These are phyloP conservation scores for Xylaria acuta DNA, from an alignment of 495 filamentous ascomycete species.

Conservation along the genomic window DNA sequence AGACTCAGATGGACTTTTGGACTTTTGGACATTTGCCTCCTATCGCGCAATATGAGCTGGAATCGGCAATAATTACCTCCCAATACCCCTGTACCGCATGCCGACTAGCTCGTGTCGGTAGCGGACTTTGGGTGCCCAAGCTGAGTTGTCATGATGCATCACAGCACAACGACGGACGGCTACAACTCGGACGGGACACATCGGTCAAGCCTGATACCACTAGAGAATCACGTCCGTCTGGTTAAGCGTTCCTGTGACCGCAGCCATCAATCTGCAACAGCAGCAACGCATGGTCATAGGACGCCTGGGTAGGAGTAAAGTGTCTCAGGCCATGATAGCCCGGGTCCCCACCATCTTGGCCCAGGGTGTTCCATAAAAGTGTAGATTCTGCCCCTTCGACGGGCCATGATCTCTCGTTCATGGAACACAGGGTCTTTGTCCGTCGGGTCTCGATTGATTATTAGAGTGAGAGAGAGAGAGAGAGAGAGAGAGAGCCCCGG, in stretches of 20 bases:
- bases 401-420: not conserved
- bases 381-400: not conserved
- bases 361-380: not conserved
- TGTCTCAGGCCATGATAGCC: not conserved
- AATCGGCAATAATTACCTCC: not conserved
- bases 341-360: not conserved
- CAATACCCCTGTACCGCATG: not conserved
- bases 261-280: slow-evolving; percentile 9
- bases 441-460: not conserved
- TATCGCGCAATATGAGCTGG: not conserved
- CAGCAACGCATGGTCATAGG: not conserved
- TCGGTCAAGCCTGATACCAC: slow-evolving; percentile 4
- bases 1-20: not conserved
- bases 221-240: not conserved
- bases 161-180: not conserved
- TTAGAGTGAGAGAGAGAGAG: not conserved
- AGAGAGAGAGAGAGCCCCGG: not conserved
- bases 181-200: not conserved
- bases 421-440: not conserved
- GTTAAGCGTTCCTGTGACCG: not conserved
- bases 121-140: not conserved
- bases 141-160: slow-evolving; percentile 19
- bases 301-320: not conserved
- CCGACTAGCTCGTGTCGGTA: not conserved
- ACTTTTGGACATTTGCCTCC: not conserved